Percentiles rank a stretch among this genome's conserved stretches.
Conservation (phyloP, 768 basidiomycete species). For the Bullera alba region DNA sequence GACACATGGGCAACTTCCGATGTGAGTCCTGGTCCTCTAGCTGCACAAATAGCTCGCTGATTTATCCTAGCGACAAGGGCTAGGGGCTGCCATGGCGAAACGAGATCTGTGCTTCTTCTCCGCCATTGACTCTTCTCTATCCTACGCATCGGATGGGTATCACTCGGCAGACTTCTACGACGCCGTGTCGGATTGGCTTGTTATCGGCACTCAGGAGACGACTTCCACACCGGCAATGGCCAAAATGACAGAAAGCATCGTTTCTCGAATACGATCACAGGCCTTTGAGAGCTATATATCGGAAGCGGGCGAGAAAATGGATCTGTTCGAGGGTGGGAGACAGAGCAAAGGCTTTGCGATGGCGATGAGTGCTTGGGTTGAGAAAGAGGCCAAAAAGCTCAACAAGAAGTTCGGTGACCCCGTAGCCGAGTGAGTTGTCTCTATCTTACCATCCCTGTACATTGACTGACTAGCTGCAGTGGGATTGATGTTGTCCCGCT, state of each 20-base stretch:
- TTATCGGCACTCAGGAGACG: slow-evolving; percentile 1
- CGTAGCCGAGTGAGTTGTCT: slow-evolving; percentile 60
- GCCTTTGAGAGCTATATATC: slow-evolving; percentile 29
- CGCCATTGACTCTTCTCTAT: slow-evolving; percentile 15
- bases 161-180: slow-evolving; percentile 17
- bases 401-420: slow-evolving; percentile 83
- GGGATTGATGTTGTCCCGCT: slow-evolving; percentile 24
- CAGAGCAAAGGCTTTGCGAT: slow-evolving; percentile 37
- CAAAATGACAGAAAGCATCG: slow-evolving; percentile 12
- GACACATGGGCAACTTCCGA: slow-evolving; percentile 75
- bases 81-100: slow-evolving; percentile 6
- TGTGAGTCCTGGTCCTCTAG: slow-evolving; percentile 53
- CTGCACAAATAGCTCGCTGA: slow-evolving; percentile 3
- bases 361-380: slow-evolving; percentile 74
- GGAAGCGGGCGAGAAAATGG: slow-evolving; percentile 24
- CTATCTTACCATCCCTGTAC: neutral
- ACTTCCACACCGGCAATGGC: slow-evolving; percentile 1
- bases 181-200: slow-evolving; percentile 18
- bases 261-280: slow-evolving; percentile 15
- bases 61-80: slow-evolving; percentile 5
- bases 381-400: slow-evolving; percentile 72
- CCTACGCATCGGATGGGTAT: slow-evolving; percentile 9
- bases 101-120: slow-evolving; percentile 16
- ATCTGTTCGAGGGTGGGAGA: slow-evolving; percentile 20
- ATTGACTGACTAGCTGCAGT: slow-evolving; percentile 1